Percentiles rank a stretch among this genome's conserved stretches.
These are phyloP conservation scores for Phylloporus sp. DNA, from an alignment of 768 basidiomycete genomes.

Conservation along the genomic window DNA sequence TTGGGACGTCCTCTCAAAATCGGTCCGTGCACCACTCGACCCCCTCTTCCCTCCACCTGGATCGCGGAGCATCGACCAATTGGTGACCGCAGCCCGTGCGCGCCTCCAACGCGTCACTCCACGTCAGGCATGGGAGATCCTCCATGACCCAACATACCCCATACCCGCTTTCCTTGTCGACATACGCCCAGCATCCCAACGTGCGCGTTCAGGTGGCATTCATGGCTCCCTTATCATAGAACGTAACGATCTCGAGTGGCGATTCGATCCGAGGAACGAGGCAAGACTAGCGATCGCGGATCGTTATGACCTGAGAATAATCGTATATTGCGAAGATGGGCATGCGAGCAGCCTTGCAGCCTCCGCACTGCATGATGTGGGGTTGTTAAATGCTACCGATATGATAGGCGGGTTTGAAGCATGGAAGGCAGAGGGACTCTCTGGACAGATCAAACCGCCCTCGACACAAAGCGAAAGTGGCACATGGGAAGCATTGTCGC, in stretches of 20 bases:
- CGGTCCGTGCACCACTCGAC: conserved; percentile 54
- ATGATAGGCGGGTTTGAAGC: conserved; percentile 70
- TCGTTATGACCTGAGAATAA: conserved; percentile 69
- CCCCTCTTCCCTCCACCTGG: conserved; percentile 62
- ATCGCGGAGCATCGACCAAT: conserved; percentile 53
- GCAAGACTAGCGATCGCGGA: conserved; percentile 63
- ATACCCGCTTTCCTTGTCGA: conserved; percentile 75
- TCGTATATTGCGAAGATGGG: conserved; percentile 74
- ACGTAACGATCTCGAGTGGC: conserved; percentile 76
- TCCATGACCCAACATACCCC: conserved; percentile 47
- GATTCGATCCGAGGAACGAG: conserved; percentile 66
- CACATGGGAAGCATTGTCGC: conserved; percentile 30
- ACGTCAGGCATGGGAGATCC: conserved; percentile 54
- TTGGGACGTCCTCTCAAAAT: conserved; percentile 68
- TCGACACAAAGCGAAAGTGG: conserved; percentile 27
- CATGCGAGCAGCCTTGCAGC: conserved; percentile 73
- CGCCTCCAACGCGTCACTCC: conserved; percentile 63
- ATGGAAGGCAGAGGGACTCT: conserved; percentile 66
- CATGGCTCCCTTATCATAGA: conserved; percentile 70
- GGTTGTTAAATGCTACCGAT: conserved; percentile 72
- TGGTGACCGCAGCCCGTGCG: conserved; percentile 56
- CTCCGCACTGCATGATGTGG: conserved; percentile 61
- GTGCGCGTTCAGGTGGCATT: conserved; percentile 55
- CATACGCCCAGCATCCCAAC: conserved; percentile 63
- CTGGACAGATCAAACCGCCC: conserved; percentile 41